Percentiles rank a stretch among this genome's conserved stretches.
phyloP scores from a whole-genome alignment of 2,329 filamentous ascomycete species.

The Xylaria sp. region DNA sequence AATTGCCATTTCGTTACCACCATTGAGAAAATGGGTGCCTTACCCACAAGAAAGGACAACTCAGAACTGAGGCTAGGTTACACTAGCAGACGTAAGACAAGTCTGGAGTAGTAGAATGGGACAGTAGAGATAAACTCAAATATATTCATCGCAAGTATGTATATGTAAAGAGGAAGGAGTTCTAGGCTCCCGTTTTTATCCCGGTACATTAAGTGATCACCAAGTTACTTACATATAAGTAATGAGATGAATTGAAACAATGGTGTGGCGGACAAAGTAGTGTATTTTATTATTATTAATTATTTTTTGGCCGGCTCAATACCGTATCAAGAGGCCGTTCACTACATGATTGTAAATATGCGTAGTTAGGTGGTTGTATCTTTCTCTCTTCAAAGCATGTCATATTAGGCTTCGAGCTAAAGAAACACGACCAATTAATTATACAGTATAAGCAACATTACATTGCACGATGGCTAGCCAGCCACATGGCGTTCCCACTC shows the following conservation, averaged over 20 bases:
- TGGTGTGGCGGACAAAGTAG: background rate
- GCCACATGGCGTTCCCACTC: conserved; percentile 28
- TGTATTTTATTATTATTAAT: no score
- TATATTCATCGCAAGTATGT: background rate
- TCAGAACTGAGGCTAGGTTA: background rate
- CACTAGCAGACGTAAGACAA: background rate
- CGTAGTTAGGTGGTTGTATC: background rate
- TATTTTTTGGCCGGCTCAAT: background rate
- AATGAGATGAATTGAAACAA: background rate
- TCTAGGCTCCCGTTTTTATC: background rate
- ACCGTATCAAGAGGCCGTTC: background rate
- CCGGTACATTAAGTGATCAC: background rate
- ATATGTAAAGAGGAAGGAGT: no score
- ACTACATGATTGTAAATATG: background rate
- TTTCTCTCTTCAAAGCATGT: conserved; percentile 3
- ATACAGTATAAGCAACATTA: background rate
- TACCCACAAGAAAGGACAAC: background rate
- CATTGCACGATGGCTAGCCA: conserved; percentile 18
- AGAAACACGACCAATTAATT: no score
- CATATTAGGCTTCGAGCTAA: conserved; percentile 10
- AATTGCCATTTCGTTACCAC: conserved; percentile 13
- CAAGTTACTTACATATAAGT: no score
- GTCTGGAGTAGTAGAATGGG: background rate
- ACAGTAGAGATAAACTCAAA: conserved; percentile 5
- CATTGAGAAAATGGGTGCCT: background rate